Percentiles rank a stretch among this genome's conserved stretches.
phyloP scores from a whole-genome alignment of 106 monocot species.

The Platanthera zijinensis region DNA sequence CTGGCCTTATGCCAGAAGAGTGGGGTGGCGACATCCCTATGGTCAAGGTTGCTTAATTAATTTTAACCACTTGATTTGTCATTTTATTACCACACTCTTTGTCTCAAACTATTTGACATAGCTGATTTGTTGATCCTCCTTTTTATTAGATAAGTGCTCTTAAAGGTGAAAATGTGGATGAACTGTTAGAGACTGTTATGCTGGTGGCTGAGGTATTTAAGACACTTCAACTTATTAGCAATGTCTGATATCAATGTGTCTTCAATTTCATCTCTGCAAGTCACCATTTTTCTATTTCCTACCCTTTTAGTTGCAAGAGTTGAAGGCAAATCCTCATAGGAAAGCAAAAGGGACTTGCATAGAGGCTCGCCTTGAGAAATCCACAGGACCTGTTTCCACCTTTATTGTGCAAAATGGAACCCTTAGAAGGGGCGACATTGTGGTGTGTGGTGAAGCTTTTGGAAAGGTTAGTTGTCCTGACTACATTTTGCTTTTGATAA shows the following conservation, averaged over 20 bases:
- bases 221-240: neutral
- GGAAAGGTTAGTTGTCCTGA: constrained; percentile 67
- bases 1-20: constrained; percentile 85
- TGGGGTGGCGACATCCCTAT: constrained; percentile 97
- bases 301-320: constrained; percentile 75
- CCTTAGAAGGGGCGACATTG: constrained; percentile 72
- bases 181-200: constrained; percentile 88
- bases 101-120: constrained; percentile 8
- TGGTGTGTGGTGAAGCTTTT: constrained; percentile 85
- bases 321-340: constrained; percentile 94
- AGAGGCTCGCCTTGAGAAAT: constrained; percentile 89
- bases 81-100: constrained; percentile 5
- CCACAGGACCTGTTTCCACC: constrained; percentile 75
- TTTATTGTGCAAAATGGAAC: constrained; percentile 97
- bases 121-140: constrained; percentile 14
- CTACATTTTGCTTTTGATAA: neutral
- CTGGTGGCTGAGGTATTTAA: constrained; percentile 83
- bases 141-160: constrained; percentile 86
- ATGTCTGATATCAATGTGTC: neutral
- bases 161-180: constrained; percentile 86
- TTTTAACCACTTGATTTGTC: neutral
- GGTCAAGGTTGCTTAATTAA: constrained; percentile 59
- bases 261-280: neutral
- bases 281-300: neutral
- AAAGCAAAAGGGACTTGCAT: constrained; percentile 90